Percentiles rank a stretch among this genome's conserved stretches.
phyloP scores from a whole-genome alignment of 2,329 filamentous ascomycete species.

The Fusarium mexicanum region DNA sequence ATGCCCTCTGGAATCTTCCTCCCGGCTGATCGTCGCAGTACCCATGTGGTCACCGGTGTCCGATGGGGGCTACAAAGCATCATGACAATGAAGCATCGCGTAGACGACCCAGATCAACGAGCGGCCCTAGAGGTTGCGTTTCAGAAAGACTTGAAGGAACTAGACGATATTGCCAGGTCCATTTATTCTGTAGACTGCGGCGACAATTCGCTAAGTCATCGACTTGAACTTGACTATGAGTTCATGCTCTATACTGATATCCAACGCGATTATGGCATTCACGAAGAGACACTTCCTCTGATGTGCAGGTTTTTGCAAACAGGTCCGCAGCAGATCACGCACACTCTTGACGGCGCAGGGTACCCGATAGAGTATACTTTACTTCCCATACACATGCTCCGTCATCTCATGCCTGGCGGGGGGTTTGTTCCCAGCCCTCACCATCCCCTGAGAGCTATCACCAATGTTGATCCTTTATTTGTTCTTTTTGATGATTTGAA shows the following conservation, averaged over 20 bases:
- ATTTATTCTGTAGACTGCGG: neutral
- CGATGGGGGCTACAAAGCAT: constrained; percentile 25
- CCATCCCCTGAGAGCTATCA: neutral
- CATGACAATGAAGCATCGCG: neutral
- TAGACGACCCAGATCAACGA: neutral
- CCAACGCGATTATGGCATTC: neutral
- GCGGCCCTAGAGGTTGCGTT: neutral
- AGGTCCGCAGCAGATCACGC: neutral
- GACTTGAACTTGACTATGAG: constrained; percentile 2
- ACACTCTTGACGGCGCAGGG: neutral
- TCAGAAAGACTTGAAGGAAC: neutral
- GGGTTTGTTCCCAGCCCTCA: neutral
- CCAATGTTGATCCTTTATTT: neutral
- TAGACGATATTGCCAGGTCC: neutral
- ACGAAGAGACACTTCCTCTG: neutral
- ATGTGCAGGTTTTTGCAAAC: neutral
- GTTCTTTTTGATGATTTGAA: constrained; percentile 11
- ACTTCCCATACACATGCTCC: neutral
- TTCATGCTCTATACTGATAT: constrained; percentile 26
- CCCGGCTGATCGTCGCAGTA: neutral
- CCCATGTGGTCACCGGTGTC: constrained; percentile 20
- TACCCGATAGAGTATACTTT: constrained; percentile 16
- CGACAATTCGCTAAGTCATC: neutral
- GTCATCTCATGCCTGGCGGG: neutral
- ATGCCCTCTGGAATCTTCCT: fast-evolving